Conservation (phyloP, 73 alveolate genomes). For the Breviolum minutum region DNA sequence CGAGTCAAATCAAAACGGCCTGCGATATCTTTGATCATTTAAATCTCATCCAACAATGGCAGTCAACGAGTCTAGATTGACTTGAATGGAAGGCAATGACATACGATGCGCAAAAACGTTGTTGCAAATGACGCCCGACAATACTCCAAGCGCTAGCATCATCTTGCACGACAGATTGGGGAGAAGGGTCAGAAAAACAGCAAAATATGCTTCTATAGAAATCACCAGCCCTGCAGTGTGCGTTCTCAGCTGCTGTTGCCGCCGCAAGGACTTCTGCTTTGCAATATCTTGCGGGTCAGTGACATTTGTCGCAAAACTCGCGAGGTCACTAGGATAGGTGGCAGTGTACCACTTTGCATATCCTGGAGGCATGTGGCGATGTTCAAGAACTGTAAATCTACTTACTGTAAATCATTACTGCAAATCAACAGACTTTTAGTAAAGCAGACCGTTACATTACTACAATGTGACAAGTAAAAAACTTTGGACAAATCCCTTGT, state of each 20-base stretch:
- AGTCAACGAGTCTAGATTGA: neutral
- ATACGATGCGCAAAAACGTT: neutral
- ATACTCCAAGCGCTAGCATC: neutral
- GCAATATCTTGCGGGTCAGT: neutral
- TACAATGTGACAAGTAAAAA: too few relatives aligned
- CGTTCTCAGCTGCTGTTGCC: slow-evolving; percentile 6
- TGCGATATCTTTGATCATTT: neutral
- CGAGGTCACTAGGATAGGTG: slow-evolving; percentile 33
- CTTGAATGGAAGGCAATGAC: neutral
- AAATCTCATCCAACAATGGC: neutral
- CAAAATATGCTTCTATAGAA: neutral
- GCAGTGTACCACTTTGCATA: slow-evolving; percentile 58
- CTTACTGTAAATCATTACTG: too few relatives aligned
- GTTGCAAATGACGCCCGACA: neutral
- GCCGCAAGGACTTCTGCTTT: slow-evolving; percentile 5
- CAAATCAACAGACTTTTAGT: too few relatives aligned
- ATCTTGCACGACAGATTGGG: neutral
- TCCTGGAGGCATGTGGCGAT: neutral
- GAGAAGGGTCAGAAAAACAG: neutral
- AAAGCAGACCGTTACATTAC: too few relatives aligned
- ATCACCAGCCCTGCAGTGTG: neutral
- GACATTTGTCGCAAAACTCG: neutral
- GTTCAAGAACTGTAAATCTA: neutral
- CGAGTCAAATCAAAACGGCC: neutral
- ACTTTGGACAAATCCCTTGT: too few relatives aligned